phyloP scores from a whole-genome alignment of 2,329 filamentous ascomycete species.

The Endocalyx cinctus region DNA sequence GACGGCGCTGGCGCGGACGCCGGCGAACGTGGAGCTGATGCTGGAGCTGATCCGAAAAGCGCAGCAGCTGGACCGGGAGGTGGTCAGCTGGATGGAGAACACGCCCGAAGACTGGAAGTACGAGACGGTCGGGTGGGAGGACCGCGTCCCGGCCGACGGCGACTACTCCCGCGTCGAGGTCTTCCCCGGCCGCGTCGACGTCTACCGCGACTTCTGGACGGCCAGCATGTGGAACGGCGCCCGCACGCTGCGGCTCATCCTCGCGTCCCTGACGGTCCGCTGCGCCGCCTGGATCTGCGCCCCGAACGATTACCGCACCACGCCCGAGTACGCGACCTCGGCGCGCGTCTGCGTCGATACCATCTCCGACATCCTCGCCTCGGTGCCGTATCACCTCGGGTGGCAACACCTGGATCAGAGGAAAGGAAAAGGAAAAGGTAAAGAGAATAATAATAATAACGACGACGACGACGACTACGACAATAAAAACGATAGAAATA shows the following conservation, averaged over 20 bases:
- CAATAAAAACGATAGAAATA: constrained; percentile 36
- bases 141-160: constrained; percentile 44
- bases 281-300: constrained; percentile 57
- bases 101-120: constrained; percentile 47
- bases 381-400: constrained; percentile 57
- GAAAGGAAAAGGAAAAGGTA: constrained; percentile 36
- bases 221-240: constrained; percentile 54
- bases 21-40: constrained; percentile 47
- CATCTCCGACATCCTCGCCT: constrained; percentile 56
- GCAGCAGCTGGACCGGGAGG: constrained; percentile 48
- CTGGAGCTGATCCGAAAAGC: constrained; percentile 47
- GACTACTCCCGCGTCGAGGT: constrained; percentile 51
- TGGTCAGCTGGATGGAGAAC: constrained; percentile 45
- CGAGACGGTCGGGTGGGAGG: constrained; percentile 53
- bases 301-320: constrained; percentile 59
- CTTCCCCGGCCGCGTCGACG: constrained; percentile 56
- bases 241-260: constrained; percentile 48
- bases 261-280: constrained; percentile 52
- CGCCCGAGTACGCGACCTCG: constrained; percentile 55
- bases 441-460: constrained; percentile 30
- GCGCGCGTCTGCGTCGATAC: constrained; percentile 46
- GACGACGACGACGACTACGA: constrained; percentile 45
- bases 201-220: constrained; percentile 55
- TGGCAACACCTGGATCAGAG: constrained; percentile 49
- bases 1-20: constrained; percentile 38